phyloP scores from a whole-genome alignment of 495 filamentous ascomycete genomes.

The Paragyromitra xinjiangensis region DNA sequence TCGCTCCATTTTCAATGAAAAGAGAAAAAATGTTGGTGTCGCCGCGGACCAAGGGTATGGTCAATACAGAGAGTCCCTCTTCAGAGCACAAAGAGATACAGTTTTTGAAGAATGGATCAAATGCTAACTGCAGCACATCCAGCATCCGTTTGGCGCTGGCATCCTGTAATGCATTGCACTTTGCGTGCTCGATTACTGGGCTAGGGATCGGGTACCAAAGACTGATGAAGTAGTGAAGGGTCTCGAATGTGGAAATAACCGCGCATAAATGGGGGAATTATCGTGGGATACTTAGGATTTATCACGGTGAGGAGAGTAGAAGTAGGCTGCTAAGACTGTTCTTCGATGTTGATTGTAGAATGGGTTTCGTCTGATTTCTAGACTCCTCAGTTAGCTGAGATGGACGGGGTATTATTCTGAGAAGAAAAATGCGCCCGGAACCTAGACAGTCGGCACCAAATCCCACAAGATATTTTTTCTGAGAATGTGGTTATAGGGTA shows the following conservation, averaged over 20 bases:
- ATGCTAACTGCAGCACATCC: conserved; percentile 12
- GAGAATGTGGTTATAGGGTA: too few relatives aligned
- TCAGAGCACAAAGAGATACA: not conserved
- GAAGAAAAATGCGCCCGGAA: too few relatives aligned
- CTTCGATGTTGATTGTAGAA: too few relatives aligned
- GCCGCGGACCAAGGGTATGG: not conserved
- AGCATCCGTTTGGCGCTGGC: not conserved
- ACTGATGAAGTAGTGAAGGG: not conserved
- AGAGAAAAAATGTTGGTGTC: conserved; percentile 15
- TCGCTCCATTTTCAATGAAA: not conserved
- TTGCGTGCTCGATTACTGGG: not conserved
- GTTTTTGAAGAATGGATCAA: conserved; percentile 26
- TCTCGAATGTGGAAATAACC: conserved; percentile 14
- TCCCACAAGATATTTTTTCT: too few relatives aligned
- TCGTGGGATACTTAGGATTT: too few relatives aligned
- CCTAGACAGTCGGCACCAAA: too few relatives aligned
- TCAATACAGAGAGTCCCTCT: not conserved
- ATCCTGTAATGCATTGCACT: not conserved
- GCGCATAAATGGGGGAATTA: too few relatives aligned
- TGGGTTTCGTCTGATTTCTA: too few relatives aligned
- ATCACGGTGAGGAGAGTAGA: too few relatives aligned
- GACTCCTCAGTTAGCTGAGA: too few relatives aligned
- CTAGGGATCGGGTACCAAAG: not conserved
- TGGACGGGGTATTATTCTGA: too few relatives aligned
- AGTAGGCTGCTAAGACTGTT: too few relatives aligned